Base-by-base conservation (phyloP, 23 red algal genomes). In the Gracilaria caudata region DNA sequence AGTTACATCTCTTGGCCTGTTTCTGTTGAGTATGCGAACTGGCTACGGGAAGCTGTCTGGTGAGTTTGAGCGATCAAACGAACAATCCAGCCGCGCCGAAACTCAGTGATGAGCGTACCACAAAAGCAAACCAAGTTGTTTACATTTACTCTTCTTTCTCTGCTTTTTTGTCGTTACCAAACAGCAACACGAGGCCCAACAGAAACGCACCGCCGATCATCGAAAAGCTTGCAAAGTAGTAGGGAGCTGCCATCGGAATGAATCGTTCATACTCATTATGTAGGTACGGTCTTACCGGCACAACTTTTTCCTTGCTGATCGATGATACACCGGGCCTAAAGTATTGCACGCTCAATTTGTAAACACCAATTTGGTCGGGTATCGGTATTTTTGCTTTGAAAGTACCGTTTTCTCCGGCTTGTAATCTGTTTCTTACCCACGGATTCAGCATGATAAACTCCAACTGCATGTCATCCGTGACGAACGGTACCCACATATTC, bases 241-340 rank as follows among this genome's bases (percentile, higher is more conserved):
- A 99, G 10, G 97, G 97, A 33, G 92, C 93, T 19, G 97, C 97
- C 80, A 92, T 86, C 34, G 68, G 58, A 25, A 99, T 94, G 83
- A 99, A 95, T 2, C 97, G 55, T 59, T 90, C 82, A 84, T 96
- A 99, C 70, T 99, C 97, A 77, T 99, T 96, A 71, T 99, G 97
- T 75, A 89, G 83, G 65, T 84, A 99, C 5, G 97, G 97, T 39
- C 89, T 86, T 21, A 99, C 90, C 12, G 86, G 70, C 59, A 99
- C 90, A 5, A 82, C 87, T 26, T 94, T 30, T 13, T 77, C 43
- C 36, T 94, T 24, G 37, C 28, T 77, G 20, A 99, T 23, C 40
- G 89, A 76, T 0, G 90, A 81, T 47, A 94, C 49, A 23, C 97
- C 97, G 21, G 75, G 51, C n/a, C 97, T 73, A 59, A 85, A 90